Percentiles rank a stretch among this genome's conserved stretches.
These are phyloP conservation scores for Mycena capillaripes DNA, from an alignment of 768 basidiomycete genomes.

Conservation along the genomic window DNA sequence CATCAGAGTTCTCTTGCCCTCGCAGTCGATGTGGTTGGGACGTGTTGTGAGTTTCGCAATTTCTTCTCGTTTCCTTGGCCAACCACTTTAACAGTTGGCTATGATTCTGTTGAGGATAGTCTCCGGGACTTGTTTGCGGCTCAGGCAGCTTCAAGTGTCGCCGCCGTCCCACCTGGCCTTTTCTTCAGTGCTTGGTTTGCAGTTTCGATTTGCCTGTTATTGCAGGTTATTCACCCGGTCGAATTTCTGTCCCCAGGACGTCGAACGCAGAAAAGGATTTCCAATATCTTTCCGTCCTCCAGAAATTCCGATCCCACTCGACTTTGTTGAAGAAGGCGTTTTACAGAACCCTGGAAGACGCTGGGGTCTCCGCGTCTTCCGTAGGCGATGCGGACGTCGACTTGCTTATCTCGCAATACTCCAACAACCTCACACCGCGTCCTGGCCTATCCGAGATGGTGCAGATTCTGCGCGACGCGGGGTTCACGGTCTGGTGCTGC, in stretches of 20 bases:
- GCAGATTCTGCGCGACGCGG: constrained; percentile 1
- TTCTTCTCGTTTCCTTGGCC: not conserved
- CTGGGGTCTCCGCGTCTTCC: not conserved
- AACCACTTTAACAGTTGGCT: not conserved
- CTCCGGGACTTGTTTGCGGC: not conserved
- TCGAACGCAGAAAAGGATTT: constrained; percentile 8
- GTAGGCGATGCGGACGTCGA: not conserved
- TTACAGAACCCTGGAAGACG: constrained; percentile 1
- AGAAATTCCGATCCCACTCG: constrained; percentile 8
- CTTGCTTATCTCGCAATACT: constrained; percentile 7
- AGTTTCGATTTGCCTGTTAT: too few species aligned
- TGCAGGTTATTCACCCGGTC: too few species aligned
- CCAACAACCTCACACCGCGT: constrained; percentile 2
- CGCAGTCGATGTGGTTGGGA: constrained; percentile 13
- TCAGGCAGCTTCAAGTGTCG: not conserved
- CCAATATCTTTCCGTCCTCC: not conserved
- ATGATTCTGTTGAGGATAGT: not conserved
- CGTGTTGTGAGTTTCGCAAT: not conserved
- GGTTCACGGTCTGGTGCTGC: constrained; percentile 17
- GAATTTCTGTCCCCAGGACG: not conserved
- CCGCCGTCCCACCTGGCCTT: not conserved
- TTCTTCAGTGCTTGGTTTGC: constrained; percentile 11
- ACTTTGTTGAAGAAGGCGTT: constrained; percentile 3
- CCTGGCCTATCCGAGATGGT: constrained; percentile 8
- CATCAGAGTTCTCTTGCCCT: not conserved